Evolutionary conservation across 1,284 basidiomycete genomes (phyloP), one percentile per base, ranked within the genome.

Genomic region (Trichosporon ovoides): DNA sequence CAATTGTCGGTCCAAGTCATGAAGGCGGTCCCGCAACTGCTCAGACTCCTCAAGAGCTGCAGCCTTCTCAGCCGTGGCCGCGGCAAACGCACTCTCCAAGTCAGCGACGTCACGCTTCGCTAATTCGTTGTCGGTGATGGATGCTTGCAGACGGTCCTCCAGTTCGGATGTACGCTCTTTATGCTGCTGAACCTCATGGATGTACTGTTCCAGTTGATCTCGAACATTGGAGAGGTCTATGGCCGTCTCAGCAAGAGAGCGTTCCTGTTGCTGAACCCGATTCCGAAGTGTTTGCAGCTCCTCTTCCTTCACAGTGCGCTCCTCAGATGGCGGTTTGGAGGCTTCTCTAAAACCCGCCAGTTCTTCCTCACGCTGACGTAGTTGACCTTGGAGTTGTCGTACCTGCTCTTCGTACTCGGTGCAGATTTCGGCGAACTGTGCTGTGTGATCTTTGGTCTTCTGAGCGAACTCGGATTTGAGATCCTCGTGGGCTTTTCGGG

Each of bases 361-460:
- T 12, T 37, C 14, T 2, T 51, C 14, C 3, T 28, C 14, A 6
- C 13, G 14, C 14, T 14, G 9, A 40, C 56, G 10, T 70, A 56
- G 16, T 69, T 59, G 46, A 38, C 49, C 50, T 71, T 65, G 7
- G 6, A 75, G 63, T 7, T 18, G 36, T 20, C 57, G 56, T 18
- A 76, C 65, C 31, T 75, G 68, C 4, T 51, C 57, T 52, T 74
- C 68, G 38, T 68, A 74, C 13, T 64, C 70, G 2, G 57, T 43
- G 53, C 73, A 73, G 24, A 75, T 75, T 22, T 74, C 68, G 0
- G 65, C 64, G 49, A 77, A 76, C 57, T 66, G 62, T 13, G 52
- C 57, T 7, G 69, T 69, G 50, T 76, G 72, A 31, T 69, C 62
- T 55, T 72, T 67, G 3, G 72, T 75, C 52, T 75, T 72, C 31